phyloP scores from a whole-genome alignment of 768 basidiomycete species.

The Holtermannia corniformis region DNA sequence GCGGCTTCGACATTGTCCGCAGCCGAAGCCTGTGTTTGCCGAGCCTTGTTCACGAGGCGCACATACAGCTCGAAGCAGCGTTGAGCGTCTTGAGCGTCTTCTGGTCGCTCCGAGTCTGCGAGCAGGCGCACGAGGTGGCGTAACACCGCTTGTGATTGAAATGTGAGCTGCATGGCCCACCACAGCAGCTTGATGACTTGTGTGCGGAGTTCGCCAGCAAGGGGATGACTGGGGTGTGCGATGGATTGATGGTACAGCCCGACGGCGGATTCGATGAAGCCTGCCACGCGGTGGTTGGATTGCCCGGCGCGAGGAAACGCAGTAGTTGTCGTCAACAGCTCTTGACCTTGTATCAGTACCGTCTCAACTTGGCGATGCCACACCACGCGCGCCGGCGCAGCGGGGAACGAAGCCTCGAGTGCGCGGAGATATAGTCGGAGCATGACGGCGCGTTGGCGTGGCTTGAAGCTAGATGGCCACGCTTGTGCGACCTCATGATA shows the following conservation, averaged over 20 bases:
- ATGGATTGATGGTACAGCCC: constrained; percentile 10
- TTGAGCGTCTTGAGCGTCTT: constrained; percentile 41
- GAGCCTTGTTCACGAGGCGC: constrained; percentile 73
- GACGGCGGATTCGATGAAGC: constrained; percentile 55
- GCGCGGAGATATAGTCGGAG: constrained; percentile 64
- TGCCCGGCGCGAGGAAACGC: constrained; percentile 73
- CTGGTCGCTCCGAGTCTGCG: constrained; percentile 45
- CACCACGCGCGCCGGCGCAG: constrained; percentile 12
- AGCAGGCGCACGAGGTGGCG: constrained; percentile 74
- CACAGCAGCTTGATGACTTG: constrained; percentile 56
- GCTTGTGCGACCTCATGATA: constrained; percentile 44
- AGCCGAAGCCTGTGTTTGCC: constrained; percentile 47
- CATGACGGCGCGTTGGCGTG: constrained; percentile 63
- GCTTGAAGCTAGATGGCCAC: constrained; percentile 73
- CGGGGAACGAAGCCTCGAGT: constrained; percentile 44
- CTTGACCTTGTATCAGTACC: constrained; percentile 60
- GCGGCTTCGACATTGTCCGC: constrained; percentile 6
- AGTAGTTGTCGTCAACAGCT: constrained; percentile 59
- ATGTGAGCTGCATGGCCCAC: constrained; percentile 90
- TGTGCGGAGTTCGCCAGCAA: constrained; percentile 3
- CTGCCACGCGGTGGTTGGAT: constrained; percentile 65
- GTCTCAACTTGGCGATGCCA: constrained; percentile 33
- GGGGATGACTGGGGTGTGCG: not conserved
- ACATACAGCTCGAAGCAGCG: constrained; percentile 72
- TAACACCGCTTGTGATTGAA: constrained; percentile 77